Percentiles rank a stretch among this genome's conserved stretches.
Conservation (phyloP, 2,329 filamentous ascomycete genomes). For the Sporothrix sp. region DNA sequence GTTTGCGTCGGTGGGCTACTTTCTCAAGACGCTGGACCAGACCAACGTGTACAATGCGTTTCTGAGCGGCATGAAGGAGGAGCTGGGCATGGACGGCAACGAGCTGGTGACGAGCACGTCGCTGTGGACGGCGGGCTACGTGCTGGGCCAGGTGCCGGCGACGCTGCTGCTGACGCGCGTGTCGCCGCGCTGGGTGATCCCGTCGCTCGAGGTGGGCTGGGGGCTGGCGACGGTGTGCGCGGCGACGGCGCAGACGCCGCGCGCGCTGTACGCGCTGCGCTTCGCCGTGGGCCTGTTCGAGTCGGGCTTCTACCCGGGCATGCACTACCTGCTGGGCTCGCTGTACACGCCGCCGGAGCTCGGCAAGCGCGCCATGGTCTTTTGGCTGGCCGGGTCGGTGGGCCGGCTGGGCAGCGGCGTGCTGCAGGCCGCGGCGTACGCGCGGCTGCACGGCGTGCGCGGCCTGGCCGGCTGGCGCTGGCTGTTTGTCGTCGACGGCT, state of each 20-base stretch:
- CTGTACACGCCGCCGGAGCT: constrained; percentile 55
- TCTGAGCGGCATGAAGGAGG: constrained; percentile 36
- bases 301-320: constrained; percentile 41
- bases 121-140: constrained; percentile 24
- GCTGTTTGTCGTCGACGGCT: constrained; percentile 37
- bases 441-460: constrained; percentile 38
- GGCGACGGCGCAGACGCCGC: constrained; percentile 20
- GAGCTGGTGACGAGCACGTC: constrained; percentile 28
- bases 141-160: constrained; percentile 21
- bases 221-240: constrained; percentile 20
- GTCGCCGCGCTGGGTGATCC: constrained; percentile 25
- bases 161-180: constrained; percentile 20
- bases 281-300: constrained; percentile 47
- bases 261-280: constrained; percentile 36
- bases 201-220: constrained; percentile 25
- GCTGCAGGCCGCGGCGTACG: constrained; percentile 41
- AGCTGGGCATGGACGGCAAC: constrained; percentile 34
- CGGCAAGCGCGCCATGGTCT: constrained; percentile 53
- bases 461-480: constrained; percentile 43
- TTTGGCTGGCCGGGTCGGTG: constrained; percentile 51
- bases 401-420: constrained; percentile 25
- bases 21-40: constrained; percentile 30
- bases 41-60: constrained; percentile 38
- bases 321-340: constrained; percentile 37
- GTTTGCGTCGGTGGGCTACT: constrained; percentile 26